A percentile compares a stretch with the other conserved stretches of the same genome.
Evolutionary conservation across 2,329 filamentous ascomycete genomes (phyloP).

Genomic region (Niveomyces coronatus): DNA sequence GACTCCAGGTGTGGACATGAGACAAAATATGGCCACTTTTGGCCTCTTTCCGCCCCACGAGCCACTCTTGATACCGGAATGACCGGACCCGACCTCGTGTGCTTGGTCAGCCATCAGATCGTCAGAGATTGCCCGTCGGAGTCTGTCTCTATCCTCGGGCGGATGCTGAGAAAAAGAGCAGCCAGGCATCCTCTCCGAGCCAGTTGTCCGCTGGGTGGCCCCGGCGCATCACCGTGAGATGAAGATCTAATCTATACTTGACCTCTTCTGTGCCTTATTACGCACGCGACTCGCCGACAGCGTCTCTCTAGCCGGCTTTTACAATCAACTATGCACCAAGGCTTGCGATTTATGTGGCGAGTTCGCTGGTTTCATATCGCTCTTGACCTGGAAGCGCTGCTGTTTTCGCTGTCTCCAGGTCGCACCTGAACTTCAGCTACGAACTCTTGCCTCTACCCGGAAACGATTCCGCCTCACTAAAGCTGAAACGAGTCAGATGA

Average conservation of each 20-base stretch:
- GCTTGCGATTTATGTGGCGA: constrained; percentile 17
- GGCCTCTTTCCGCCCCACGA: too few species aligned
- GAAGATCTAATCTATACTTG: constrained; percentile 6
- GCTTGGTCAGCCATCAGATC: too few species aligned
- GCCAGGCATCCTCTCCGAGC: too few species aligned
- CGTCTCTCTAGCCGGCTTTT: constrained; percentile 17
- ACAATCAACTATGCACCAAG: constrained; percentile 17
- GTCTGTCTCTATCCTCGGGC: too few species aligned
- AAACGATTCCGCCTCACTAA: constrained; percentile 15
- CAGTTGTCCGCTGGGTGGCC: too few species aligned
- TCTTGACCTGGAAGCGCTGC: constrained; percentile 19
- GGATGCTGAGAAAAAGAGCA: too few species aligned
- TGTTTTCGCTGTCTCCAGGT: constrained; percentile 19
- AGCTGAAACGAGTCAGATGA: too few species aligned
- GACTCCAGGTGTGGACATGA: too few species aligned
- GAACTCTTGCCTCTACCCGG: constrained; percentile 12
- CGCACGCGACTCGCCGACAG: constrained; percentile 16
- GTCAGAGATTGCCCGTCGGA: too few species aligned
- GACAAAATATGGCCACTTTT: too few species aligned
- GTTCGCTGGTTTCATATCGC: constrained; percentile 17
- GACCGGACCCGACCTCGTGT: too few species aligned
- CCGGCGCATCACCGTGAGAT: constrained; percentile 17
- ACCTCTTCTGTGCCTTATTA: constrained; percentile 21
- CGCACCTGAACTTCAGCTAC: constrained; percentile 15
- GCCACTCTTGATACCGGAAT: too few species aligned